These are phyloP conservation scores for Eucalyptus decipiens DNA, from an alignment of 345 rosid species.

Conservation along the genomic window DNA sequence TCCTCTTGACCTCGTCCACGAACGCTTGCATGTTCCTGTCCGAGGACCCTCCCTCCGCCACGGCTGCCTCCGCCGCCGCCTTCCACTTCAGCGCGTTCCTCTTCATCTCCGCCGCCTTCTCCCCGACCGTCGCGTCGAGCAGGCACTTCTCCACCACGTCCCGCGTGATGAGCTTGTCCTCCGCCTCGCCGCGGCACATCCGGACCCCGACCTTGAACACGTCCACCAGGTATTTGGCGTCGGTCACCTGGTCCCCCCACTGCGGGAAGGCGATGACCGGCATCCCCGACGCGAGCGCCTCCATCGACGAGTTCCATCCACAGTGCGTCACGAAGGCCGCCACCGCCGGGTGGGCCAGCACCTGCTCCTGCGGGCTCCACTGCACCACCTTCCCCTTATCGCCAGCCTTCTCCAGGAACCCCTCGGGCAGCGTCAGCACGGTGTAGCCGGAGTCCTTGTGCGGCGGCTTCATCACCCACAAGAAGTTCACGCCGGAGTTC, in stretches of 20 bases:
- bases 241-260: constrained; percentile 84
- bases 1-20: constrained; percentile 40
- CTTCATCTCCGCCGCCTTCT: constrained; percentile 41
- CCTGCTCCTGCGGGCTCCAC: constrained; percentile 82
- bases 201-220: constrained; percentile 55
- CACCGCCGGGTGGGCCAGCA: constrained; percentile 54
- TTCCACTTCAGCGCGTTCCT: constrained; percentile 57
- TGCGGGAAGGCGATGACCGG: constrained; percentile 67
- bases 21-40: constrained; percentile 48
- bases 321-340: constrained; percentile 77
- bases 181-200: constrained; percentile 57
- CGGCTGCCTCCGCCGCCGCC: constrained; percentile 58
- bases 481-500: constrained; percentile 39
- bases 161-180: constrained; percentile 33
- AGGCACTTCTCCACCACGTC: constrained; percentile 64
- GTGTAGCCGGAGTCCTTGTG: constrained; percentile 11
- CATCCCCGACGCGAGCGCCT: constrained; percentile 51
- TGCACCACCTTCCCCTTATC: constrained; percentile 45
- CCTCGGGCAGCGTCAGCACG: constrained; percentile 42
- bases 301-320: constrained; percentile 91
- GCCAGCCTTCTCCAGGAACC: constrained; percentile 38
- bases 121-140: constrained; percentile 38
- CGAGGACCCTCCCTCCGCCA: constrained; percentile 73
- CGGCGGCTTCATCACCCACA: constrained; percentile 72
- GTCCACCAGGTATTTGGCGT: constrained; percentile 57